These are phyloP conservation scores for Aspergillus luchuensis DNA, from an alignment of 2,329 filamentous ascomycete genomes.

Conservation along the genomic window DNA sequence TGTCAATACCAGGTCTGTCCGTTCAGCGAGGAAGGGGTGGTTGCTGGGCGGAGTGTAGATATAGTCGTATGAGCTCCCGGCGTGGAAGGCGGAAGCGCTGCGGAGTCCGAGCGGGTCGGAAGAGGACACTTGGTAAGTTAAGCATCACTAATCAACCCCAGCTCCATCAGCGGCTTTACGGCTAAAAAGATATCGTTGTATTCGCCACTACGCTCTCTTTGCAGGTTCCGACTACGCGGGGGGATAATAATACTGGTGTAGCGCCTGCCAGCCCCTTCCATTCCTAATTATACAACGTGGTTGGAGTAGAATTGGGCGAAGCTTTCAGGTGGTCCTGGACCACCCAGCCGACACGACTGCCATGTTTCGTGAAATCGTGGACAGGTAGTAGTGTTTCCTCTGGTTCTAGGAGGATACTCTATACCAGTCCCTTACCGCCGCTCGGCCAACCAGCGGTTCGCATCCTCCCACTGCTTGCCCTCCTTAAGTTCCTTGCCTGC, in stretches of 20 bases:
- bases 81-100: constrained; percentile 10
- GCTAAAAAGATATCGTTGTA: background rate
- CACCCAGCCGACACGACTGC: background rate
- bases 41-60: constrained; percentile 9
- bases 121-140: constrained; percentile 38
- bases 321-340: background rate
- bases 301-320: background rate
- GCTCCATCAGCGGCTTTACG: background rate
- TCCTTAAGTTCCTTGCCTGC: constrained; percentile 56
- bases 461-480: constrained; percentile 59
- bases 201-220: background rate
- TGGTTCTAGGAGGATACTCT: background rate
- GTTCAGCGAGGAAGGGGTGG: background rate
- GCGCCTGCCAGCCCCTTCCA: constrained; percentile 4
- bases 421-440: constrained; percentile 32
- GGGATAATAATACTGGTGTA: background rate
- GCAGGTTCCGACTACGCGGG: background rate
- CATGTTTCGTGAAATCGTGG: constrained; percentile 4
- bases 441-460: constrained; percentile 59
- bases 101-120: constrained; percentile 21
- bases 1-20: constrained; percentile 9
- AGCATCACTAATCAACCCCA: background rate
- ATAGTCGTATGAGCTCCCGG: constrained; percentile 5
- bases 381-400: background rate
- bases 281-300: constrained; percentile 15